Conservation (phyloP, 2,329 filamentous ascomycete genomes). For the Colletotrichum sp. region DNA sequence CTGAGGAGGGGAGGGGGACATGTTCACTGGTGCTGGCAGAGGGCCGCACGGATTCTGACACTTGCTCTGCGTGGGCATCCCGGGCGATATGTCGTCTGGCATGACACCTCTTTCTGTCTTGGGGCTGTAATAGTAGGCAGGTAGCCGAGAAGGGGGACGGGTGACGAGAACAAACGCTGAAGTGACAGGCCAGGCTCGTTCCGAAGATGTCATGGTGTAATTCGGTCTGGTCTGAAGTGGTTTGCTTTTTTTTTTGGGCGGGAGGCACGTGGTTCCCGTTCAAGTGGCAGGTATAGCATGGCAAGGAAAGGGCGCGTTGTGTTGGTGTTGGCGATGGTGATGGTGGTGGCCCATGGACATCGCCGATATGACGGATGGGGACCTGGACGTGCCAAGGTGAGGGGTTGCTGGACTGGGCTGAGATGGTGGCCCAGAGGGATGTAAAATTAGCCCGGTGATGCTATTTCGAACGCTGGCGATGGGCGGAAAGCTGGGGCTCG, state of each 20-base stretch:
- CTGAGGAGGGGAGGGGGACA: not conserved
- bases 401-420: not conserved
- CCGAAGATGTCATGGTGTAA: not conserved
- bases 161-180: not conserved
- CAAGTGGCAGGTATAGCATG: not conserved
- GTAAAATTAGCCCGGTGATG: constrained; percentile 13
- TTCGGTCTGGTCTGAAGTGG: not conserved
- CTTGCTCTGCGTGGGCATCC: not conserved
- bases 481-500: not conserved
- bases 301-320: not conserved
- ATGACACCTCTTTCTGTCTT: not conserved
- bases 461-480: constrained; percentile 13
- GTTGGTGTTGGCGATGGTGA: not conserved
- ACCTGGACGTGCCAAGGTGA: not conserved
- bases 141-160: not conserved
- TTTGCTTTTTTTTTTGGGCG: not conserved
- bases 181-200: not conserved
- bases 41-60: not conserved
- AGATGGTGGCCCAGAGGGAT: not conserved
- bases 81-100: not conserved
- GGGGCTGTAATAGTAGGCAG: not conserved
- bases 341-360: not conserved
- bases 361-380: not conserved
- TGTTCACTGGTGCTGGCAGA: not conserved
- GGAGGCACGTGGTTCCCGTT: not conserved